A percentile compares a stretch with the other conserved stretches of the same genome.
Evolutionary conservation across 306 rosid species (phyloP).

Genomic region (Luffa aegyptiaca): DNA sequence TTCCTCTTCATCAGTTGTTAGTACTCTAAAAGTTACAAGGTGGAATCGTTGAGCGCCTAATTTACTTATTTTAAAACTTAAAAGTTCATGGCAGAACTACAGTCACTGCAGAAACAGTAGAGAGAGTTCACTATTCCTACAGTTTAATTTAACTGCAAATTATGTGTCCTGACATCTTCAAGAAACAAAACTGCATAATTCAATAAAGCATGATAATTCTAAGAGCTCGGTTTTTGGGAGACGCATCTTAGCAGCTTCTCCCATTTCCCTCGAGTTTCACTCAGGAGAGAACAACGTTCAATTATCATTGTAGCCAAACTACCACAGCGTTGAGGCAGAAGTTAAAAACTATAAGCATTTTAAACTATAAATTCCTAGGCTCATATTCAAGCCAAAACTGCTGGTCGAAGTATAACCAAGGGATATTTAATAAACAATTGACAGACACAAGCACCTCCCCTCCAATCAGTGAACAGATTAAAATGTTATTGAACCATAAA

Average conservation of each 20-base stretch:
- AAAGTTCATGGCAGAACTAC: not conserved
- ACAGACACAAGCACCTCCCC: not conserved
- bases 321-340: not conserved
- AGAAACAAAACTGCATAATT: not conserved
- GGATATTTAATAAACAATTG: not conserved
- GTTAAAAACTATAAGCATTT: not conserved
- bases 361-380: not conserved
- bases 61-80: not conserved
- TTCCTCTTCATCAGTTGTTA: not conserved
- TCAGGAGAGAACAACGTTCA: not conserved
- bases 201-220: not conserved
- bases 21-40: not conserved
- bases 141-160: not conserved
- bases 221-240: not conserved
- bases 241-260: not conserved
- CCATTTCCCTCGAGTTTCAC: not conserved
- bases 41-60: not conserved
- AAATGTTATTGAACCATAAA: not conserved
- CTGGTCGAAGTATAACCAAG: not conserved
- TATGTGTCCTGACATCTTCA: not conserved
- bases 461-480: not conserved
- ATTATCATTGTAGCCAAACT: not conserved
- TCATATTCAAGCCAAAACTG: not conserved
- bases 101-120: not conserved
- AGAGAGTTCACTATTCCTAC: not conserved